Evolutionary conservation across 495 filamentous ascomycete genomes (phyloP), one percentile per base, ranked within the genome.

Genomic region (Trichoderma asperelloides): DNA sequence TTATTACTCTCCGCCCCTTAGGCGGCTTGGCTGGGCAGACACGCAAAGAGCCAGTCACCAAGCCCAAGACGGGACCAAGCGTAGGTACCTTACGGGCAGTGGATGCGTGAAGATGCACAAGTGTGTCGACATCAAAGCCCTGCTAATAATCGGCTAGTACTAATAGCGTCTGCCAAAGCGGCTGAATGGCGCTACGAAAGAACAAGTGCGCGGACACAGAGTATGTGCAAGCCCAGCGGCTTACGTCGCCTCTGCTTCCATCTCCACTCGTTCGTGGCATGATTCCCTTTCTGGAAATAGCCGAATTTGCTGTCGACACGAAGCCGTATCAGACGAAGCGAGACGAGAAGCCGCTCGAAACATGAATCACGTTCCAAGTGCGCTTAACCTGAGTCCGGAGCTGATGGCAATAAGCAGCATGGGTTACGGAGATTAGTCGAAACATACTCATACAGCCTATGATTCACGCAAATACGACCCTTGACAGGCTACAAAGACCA

Each of bases 241-340:
- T 60, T 60, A 60, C 55, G 55, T 60, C 55, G 55, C 49, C 55
- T 60, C n/a, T 25, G 12, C 21, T 23, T 27, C 51, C 51, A 25
- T 25, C 55, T 60, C 55, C 55, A 60, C 55, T 60, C 28, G 55
- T 60, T 60, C 55, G 55, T 60, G 55, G 55, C 55, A 60, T 60
- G 55, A 28, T 60, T 28, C 55, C 55, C 11, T 18, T 21, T 21
- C 8, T 12, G 55, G 55, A 28, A 60, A 60, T 16, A 25, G 25
- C 55, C 55, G 49, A 57, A 12, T 27, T n/a, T 21, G 21, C 23
- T 7, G 13, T 47, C 5, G 6, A 15, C n/a, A 47, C 13, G 43
- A n/a, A 3, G 43, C 4, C 0, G 6, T n/a, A 3, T n/a, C 2
- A 13, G 43, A 45, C 18, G 43, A 18, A 11, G 43, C 2, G 13